Percentiles rank a stretch among this genome's conserved stretches.
Evolutionary conservation across 1,284 basidiomycete species (phyloP).

Genomic region (Cryptococcus jaspeensis): DNA sequence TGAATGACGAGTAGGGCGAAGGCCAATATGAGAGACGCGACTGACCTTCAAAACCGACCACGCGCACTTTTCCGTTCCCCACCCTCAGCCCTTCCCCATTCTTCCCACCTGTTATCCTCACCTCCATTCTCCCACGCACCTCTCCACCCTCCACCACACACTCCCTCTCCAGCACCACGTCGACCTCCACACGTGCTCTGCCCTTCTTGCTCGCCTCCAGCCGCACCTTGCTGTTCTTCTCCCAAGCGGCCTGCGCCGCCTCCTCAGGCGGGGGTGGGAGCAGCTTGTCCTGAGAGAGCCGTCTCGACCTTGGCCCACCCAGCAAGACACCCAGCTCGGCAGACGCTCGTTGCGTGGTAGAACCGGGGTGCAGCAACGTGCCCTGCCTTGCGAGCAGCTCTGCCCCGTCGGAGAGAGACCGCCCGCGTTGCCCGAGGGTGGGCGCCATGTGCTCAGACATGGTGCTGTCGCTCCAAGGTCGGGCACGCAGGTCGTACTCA

Average conservation of each 20-base stretch:
- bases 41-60: conserved; percentile 81
- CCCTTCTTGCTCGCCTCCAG: conserved; percentile 62
- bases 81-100: conserved; percentile 66
- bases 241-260: conserved; percentile 16
- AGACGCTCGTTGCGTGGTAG: conserved; percentile 39
- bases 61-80: conserved; percentile 74
- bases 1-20: background rate
- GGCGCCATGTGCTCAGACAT: conserved; percentile 16
- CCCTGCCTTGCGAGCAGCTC: conserved; percentile 46
- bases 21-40: background rate
- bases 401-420: conserved; percentile 46
- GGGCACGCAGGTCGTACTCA: conserved; percentile 17
- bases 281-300: conserved; percentile 36
- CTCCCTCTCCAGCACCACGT: conserved; percentile 74
- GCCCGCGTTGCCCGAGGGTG: conserved; percentile 19
- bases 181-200: conserved; percentile 78
- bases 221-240: conserved; percentile 33
- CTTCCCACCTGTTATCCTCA: conserved; percentile 64
- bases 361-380: conserved; percentile 47
- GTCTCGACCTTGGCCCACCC: conserved; percentile 34
- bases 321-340: conserved; percentile 48
- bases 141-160: conserved; percentile 77
- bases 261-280: conserved; percentile 39
- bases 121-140: conserved; percentile 69
- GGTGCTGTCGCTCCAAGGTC: conserved; percentile 35